These are phyloP conservation scores for Nicotiana noctiflora DNA, from an alignment of 257 asterid species.

Conservation along the genomic window DNA sequence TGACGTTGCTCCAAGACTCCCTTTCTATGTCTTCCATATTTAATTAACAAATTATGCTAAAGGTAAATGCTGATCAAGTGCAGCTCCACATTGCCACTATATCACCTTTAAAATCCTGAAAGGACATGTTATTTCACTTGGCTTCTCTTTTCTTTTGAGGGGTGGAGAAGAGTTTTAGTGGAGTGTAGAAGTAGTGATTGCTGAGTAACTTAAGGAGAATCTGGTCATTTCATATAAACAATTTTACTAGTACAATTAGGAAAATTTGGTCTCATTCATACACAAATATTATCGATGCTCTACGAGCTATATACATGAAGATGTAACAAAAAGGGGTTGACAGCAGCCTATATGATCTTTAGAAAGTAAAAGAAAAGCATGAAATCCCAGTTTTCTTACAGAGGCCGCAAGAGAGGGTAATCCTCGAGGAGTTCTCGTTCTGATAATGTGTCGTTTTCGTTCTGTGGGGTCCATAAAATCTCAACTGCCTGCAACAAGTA, in stretches of 20 bases:
- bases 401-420: constrained; percentile 76
- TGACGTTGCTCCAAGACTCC: too few relatives aligned
- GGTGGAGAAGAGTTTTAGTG: not conserved
- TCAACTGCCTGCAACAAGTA: constrained; percentile 66
- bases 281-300: not conserved
- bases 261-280: not conserved
- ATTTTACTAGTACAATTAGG: not conserved
- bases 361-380: not conserved
- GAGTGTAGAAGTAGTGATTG: not conserved
- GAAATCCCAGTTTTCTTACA: constrained; percentile 29
- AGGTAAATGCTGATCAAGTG: not conserved
- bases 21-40: not conserved
- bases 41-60: not conserved
- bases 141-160: not conserved
- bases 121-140: not conserved
- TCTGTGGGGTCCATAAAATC: constrained; percentile 96
- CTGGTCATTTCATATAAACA: not conserved
- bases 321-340: constrained; percentile 3
- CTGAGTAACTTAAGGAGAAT: not conserved
- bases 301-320: not conserved
- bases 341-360: not conserved
- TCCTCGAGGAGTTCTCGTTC: constrained; percentile 86
- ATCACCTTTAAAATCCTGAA: not conserved
- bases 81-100: not conserved
- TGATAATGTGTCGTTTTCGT: constrained; percentile 68